Evolutionary conservation across 2,329 filamentous ascomycete genomes (phyloP).

Genomic region (Ophiostoma quercus): DNA sequence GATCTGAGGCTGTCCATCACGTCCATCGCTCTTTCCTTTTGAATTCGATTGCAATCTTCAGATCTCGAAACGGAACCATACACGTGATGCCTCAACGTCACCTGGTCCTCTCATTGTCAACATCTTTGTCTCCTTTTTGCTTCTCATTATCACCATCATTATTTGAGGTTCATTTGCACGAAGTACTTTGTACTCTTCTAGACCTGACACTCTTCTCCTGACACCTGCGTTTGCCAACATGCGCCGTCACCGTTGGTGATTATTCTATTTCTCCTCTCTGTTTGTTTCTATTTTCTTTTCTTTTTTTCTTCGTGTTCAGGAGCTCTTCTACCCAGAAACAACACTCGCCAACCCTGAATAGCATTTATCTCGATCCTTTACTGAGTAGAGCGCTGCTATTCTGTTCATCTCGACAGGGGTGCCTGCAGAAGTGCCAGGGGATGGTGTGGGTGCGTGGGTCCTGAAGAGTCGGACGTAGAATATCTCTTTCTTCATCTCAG

Average conservation of each 20-base stretch:
- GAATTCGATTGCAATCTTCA: background rate
- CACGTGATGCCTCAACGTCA: background rate
- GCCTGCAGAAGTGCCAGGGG: background rate
- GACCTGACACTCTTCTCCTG: background rate
- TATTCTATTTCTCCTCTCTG: background rate
- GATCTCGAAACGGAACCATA: background rate
- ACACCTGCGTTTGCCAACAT: constrained; percentile 6
- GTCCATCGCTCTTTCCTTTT: background rate
- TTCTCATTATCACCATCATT: background rate
- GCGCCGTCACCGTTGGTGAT: background rate
- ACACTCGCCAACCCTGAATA: background rate
- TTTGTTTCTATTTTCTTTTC: background rate
- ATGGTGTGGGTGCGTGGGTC: constrained; percentile 10
- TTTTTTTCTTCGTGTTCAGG: background rate
- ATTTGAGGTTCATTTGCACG: no score
- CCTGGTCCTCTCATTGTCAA: background rate
- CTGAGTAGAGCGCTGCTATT: background rate
- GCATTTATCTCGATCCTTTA: background rate
- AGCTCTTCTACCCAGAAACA: no score
- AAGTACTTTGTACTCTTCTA: background rate
- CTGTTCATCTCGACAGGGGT: constrained; percentile 4
- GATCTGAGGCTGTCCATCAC: background rate
- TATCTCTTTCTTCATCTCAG: background rate
- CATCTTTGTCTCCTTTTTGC: background rate
- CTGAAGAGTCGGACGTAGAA: constrained; percentile 12